phyloP scores from a whole-genome alignment of 2,329 filamentous ascomycete genomes.

The Talaromyces verruculosus region DNA sequence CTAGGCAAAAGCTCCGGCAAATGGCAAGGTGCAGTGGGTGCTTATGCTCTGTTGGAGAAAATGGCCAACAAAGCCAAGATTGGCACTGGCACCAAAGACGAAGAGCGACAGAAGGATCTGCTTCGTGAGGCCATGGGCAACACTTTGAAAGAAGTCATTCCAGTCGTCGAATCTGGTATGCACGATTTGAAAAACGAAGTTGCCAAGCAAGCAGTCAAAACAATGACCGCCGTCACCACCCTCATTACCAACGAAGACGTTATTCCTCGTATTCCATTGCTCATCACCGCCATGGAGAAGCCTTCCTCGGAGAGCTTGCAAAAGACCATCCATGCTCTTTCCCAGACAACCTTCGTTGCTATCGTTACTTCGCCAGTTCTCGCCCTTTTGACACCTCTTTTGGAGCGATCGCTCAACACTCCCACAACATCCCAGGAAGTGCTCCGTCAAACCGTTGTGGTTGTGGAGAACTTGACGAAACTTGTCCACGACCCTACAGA shows the following conservation, averaged over 20 bases:
- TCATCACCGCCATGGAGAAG: constrained; percentile 93
- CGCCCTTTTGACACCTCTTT: constrained; percentile 87
- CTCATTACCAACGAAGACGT: constrained; percentile 97
- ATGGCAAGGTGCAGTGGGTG: constrained; percentile 94
- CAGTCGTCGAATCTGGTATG: constrained; percentile 89
- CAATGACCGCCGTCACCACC: constrained; percentile 86
- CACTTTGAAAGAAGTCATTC: constrained; percentile 76
- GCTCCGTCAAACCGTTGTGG: constrained; percentile 89
- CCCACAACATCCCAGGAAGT: constrained; percentile 91
- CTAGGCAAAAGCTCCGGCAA: constrained; percentile 83
- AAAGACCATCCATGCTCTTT: constrained; percentile 94
- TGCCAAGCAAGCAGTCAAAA: constrained; percentile 80
- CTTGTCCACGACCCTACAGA: constrained; percentile 95
- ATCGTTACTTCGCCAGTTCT: constrained; percentile 94
- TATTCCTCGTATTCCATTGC: constrained; percentile 81
- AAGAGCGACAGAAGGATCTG: constrained; percentile 83
- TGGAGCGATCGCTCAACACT: constrained; percentile 90
- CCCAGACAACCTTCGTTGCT: constrained; percentile 97
- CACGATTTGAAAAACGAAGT: constrained; percentile 89
- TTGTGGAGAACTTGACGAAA: constrained; percentile 97
- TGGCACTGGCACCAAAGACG: constrained; percentile 77
- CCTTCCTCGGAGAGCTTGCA: constrained; percentile 84
- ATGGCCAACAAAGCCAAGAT: constrained; percentile 96
- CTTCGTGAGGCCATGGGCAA: constrained; percentile 86
- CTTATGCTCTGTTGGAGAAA: constrained; percentile 78